These are phyloP conservation scores for Hanseniaspora jakobsenii DNA, from an alignment of 805 yeast species.

Conservation along the genomic window DNA sequence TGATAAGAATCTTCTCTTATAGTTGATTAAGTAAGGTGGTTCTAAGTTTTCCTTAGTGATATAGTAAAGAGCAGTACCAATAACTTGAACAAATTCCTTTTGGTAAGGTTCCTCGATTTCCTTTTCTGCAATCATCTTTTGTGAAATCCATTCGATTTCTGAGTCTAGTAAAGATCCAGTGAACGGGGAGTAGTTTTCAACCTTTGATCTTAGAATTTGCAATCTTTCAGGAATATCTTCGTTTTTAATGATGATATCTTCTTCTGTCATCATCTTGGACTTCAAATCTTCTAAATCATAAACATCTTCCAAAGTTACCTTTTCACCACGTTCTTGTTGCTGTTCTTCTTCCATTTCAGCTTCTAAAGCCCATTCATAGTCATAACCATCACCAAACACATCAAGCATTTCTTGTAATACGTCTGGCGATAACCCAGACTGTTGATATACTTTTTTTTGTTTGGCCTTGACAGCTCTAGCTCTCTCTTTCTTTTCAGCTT, in stretches of 20 bases:
- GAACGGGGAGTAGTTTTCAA: slow-evolving; percentile 46
- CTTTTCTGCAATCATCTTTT: slow-evolving; percentile 48
- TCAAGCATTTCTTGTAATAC: slow-evolving; percentile 86
- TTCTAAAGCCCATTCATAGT: slow-evolving; percentile 95
- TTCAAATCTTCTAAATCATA: slow-evolving; percentile 90
- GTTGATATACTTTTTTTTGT: slow-evolving; percentile 43
- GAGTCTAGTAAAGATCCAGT: slow-evolving; percentile 52
- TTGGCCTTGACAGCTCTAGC: slow-evolving; percentile 30
- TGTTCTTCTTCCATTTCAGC: slow-evolving; percentile 63
- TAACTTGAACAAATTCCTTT: slow-evolving; percentile 53
- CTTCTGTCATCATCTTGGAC: slow-evolving; percentile 82
- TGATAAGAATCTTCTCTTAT: slow-evolving; percentile 72
- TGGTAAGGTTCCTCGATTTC: slow-evolving; percentile 30
- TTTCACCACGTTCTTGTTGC: slow-evolving; percentile 35
- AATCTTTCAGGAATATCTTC: slow-evolving; percentile 87
- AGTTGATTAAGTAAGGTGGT: slow-evolving; percentile 91
- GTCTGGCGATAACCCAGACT: slow-evolving; percentile 66
- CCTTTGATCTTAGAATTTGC: slow-evolving; percentile 57
- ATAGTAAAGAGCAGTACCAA: slow-evolving; percentile 57
- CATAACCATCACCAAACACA: slow-evolving; percentile 93
- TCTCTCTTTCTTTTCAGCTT: slow-evolving; percentile 57
- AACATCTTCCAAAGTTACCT: slow-evolving; percentile 62
- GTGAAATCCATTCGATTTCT: slow-evolving; percentile 76
- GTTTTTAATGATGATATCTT: slow-evolving; percentile 75
- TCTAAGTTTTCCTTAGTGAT: slow-evolving; percentile 69